Evolutionary conservation across 148 eudicot species (phyloP).

Genomic region (Pharnaceum exiguum): DNA sequence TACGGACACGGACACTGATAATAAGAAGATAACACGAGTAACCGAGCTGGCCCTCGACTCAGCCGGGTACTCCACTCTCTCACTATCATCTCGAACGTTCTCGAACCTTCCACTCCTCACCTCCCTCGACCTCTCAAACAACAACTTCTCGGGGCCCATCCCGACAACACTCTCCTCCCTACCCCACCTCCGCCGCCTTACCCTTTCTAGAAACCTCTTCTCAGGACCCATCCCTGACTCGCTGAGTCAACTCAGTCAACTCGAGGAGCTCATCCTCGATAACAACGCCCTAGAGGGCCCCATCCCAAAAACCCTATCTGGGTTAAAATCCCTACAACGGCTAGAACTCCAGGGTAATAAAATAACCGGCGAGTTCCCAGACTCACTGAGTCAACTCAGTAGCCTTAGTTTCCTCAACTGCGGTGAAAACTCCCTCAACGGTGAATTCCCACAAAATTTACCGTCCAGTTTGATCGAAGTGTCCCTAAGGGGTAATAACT

Average conservation of each 20-base stretch:
- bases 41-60: slow-evolving; percentile 29
- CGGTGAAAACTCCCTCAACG: slow-evolving; percentile 59
- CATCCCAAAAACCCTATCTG: slow-evolving; percentile 39
- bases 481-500: slow-evolving; percentile 43
- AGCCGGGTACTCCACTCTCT: slow-evolving; percentile 20
- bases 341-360: slow-evolving; percentile 59
- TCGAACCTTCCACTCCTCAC: slow-evolving; percentile 20
- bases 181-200: slow-evolving; percentile 41
- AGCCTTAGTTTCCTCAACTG: slow-evolving; percentile 40
- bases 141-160: slow-evolving; percentile 53
- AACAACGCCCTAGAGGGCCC: slow-evolving; percentile 40
- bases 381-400: slow-evolving; percentile 46
- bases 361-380: slow-evolving; percentile 58
- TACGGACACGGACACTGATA: too few species aligned
- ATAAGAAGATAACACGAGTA: slow-evolving; percentile 15
- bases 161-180: slow-evolving; percentile 57
- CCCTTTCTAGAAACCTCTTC: slow-evolving; percentile 51
- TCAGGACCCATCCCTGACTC: slow-evolving; percentile 55
- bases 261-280: slow-evolving; percentile 63
- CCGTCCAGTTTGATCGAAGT: slow-evolving; percentile 52
- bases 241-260: slow-evolving; percentile 31
- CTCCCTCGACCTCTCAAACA: slow-evolving; percentile 29
- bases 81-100: background rate
- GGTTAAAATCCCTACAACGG: slow-evolving; percentile 37
- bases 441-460: slow-evolving; percentile 33